phyloP scores from a whole-genome alignment of 2,329 filamentous ascomycete species.

The Aspergillus novofumigatus region DNA sequence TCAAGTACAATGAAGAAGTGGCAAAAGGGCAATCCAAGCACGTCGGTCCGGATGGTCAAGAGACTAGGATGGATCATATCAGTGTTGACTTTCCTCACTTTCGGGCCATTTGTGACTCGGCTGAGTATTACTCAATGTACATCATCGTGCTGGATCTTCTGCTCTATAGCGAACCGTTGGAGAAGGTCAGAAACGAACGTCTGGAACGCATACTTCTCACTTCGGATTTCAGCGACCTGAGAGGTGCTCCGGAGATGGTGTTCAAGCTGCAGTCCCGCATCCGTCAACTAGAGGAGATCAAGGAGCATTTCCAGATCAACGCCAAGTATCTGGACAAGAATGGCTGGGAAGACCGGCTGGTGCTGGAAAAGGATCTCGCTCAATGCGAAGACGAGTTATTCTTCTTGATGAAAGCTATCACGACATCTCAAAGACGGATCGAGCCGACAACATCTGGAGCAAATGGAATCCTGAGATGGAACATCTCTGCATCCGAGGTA shows the following conservation, averaged over 20 bases:
- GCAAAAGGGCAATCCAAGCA: slow-evolving; percentile 56
- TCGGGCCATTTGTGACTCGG: slow-evolving; percentile 91
- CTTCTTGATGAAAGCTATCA: slow-evolving; percentile 99
- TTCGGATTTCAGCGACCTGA: slow-evolving; percentile 95
- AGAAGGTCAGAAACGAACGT: slow-evolving; percentile 93
- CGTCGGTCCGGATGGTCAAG: slow-evolving; percentile 45
- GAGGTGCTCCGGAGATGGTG: slow-evolving; percentile 90
- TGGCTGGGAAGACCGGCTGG: slow-evolving; percentile 84
- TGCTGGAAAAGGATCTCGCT: slow-evolving; percentile 84
- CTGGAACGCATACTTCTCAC: slow-evolving; percentile 98
- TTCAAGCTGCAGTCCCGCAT: slow-evolving; percentile 87
- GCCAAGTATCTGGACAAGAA: slow-evolving; percentile 79
- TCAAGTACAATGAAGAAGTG: slow-evolving; percentile 96
- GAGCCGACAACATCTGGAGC: slow-evolving; percentile 63
- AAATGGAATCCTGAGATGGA: slow-evolving; percentile 82
- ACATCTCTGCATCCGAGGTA: slow-evolving; percentile 88
- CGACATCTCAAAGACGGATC: slow-evolving; percentile 83
- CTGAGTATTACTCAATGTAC: slow-evolving; percentile 96
- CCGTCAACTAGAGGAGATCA: slow-evolving; percentile 91
- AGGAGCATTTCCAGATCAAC: slow-evolving; percentile 91
- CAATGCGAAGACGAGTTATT: slow-evolving; percentile 95
- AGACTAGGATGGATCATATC: slow-evolving; percentile 88
- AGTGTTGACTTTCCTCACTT: slow-evolving; percentile 96
- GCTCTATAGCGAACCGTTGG: slow-evolving; percentile 90
- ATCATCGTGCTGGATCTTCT: slow-evolving; percentile 95